Conservation (phyloP, 1,284 basidiomycete genomes). For the Ganoderma lucidum region DNA sequence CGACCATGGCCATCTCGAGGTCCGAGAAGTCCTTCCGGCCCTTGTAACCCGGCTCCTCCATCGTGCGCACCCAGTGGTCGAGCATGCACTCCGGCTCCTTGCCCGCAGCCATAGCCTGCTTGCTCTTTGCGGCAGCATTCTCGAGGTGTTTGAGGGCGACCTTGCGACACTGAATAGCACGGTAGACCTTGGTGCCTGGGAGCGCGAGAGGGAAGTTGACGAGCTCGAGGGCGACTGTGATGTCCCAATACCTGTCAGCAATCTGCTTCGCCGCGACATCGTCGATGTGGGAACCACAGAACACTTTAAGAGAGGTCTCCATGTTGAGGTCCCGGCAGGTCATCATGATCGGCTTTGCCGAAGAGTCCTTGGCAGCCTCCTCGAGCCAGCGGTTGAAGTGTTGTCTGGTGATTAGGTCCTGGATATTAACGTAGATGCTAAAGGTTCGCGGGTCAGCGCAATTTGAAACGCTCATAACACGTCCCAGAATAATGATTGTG, state of each 20-base stretch:
- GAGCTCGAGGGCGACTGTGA: conserved; percentile 94
- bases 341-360: conserved; percentile 86
- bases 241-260: conserved; percentile 95
- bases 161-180: conserved; percentile 94
- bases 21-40: conserved; percentile 91
- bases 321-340: conserved; percentile 94
- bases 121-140: conserved; percentile 82
- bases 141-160: conserved; percentile 86
- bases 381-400: conserved; percentile 81
- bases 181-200: conserved; percentile 97
- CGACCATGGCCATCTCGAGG: conserved; percentile 95
- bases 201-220: conserved; percentile 99
- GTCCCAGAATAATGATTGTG: neutral
- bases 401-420: conserved; percentile 86
- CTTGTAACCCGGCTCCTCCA: conserved; percentile 77
- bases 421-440: conserved; percentile 89
- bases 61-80: conserved; percentile 89
- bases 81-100: conserved; percentile 90
- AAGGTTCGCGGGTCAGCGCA: conserved; percentile 8
- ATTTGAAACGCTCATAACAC: neutral
- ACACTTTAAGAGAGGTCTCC: conserved; percentile 96
- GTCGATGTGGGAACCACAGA: conserved; percentile 92
- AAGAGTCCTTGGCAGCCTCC: conserved; percentile 55
- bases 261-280: conserved; percentile 84
- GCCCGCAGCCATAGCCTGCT: conserved; percentile 86